phyloP scores from a whole-genome alignment of 768 basidiomycete species.

The Mrakia gelida region DNA sequence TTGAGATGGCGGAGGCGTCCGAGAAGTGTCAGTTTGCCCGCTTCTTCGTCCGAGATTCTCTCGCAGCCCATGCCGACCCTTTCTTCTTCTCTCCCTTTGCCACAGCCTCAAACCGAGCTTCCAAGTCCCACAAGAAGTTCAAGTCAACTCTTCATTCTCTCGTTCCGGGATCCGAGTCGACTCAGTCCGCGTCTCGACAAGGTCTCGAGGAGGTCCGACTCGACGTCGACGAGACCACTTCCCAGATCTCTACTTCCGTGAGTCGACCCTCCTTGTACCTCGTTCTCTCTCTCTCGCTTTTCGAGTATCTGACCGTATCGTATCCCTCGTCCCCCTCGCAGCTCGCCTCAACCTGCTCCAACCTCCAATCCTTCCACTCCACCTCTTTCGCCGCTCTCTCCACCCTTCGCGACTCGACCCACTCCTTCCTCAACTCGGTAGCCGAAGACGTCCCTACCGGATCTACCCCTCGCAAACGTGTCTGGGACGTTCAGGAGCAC shows the following conservation, averaged over 20 bases:
- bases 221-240: not conserved
- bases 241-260: constrained; percentile 11
- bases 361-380: constrained; percentile 51
- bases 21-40: constrained; percentile 5
- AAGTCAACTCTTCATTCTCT: constrained; percentile 8
- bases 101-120: not conserved
- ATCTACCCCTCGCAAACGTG: constrained; percentile 68
- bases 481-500: constrained; percentile 63
- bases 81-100: not conserved
- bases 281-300: constrained; percentile 13
- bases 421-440: constrained; percentile 46
- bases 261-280: constrained; percentile 31
- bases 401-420: constrained; percentile 51
- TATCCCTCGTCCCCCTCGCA: constrained; percentile 35
- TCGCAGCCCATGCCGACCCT: not conserved
- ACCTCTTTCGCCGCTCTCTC: constrained; percentile 50
- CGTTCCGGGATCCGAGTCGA: not conserved
- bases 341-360: constrained; percentile 49
- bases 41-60: not conserved
- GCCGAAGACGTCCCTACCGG: constrained; percentile 60
- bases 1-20: not conserved
- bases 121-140: constrained; percentile 24
- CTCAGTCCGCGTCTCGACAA: constrained; percentile 51
- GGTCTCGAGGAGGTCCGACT: constrained; percentile 13
- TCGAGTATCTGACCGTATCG: not conserved